Evolutionary conservation across 2,329 filamentous ascomycete species (phyloP).

Genomic region (Cephalotrichum gorgonifer): DNA sequence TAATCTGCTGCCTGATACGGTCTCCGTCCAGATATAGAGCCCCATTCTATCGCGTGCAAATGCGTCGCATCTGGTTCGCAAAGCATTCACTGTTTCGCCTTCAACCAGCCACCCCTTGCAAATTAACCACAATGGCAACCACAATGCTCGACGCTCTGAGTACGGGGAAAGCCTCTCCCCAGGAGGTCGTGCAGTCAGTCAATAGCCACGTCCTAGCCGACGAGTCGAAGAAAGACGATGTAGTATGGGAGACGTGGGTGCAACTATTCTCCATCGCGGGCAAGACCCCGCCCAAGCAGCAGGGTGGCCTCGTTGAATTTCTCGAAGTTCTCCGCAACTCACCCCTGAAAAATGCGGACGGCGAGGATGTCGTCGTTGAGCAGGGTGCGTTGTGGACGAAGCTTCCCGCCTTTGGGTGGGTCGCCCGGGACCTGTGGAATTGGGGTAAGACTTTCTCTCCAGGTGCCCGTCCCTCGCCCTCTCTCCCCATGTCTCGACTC

Average conservation of each 20-base stretch:
- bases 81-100: neutral
- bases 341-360: constrained; percentile 9
- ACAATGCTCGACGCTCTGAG: neutral
- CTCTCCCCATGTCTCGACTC: no score
- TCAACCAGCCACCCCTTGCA: neutral
- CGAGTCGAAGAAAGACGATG: constrained; percentile 8
- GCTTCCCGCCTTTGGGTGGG: constrained; percentile 17
- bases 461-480: neutral
- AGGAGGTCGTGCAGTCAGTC: constrained; percentile 8
- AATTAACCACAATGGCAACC: neutral
- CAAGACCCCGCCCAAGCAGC: constrained; percentile 10
- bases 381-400: constrained; percentile 15
- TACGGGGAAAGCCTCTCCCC: neutral
- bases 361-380: constrained; percentile 10
- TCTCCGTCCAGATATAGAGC: neutral
- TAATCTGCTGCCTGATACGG: neutral
- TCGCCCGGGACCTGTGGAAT: constrained; percentile 16
- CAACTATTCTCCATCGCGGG: constrained; percentile 13
- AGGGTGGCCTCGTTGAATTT: constrained; percentile 13
- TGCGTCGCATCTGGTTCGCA: neutral
- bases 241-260: constrained; percentile 13
- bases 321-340: constrained; percentile 11
- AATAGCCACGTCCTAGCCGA: constrained; percentile 5
- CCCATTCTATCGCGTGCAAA: neutral
- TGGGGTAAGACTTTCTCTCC: constrained; percentile 11